Evolutionary conservation across 257 asterid genomes (phyloP).

Genomic region (Nicotiana obtusifolia): DNA sequence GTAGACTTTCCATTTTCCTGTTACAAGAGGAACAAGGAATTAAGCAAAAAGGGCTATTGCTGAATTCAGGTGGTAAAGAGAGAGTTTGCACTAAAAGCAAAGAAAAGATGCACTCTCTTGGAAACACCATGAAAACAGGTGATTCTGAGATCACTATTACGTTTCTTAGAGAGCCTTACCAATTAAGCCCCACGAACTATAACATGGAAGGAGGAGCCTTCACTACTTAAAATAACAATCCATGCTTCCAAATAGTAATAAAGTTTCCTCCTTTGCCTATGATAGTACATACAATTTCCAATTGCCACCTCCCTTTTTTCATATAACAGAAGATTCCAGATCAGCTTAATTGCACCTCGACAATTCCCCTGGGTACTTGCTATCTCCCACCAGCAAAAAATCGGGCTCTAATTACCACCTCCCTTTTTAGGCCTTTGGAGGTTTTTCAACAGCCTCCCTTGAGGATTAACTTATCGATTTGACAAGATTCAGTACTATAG

Average conservation of each 20-base stretch:
- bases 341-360: no score
- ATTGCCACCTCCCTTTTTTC: neutral
- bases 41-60: neutral
- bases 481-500: neutral
- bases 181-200: neutral
- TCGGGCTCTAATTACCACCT: neutral
- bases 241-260: neutral
- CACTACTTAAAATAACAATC: neutral
- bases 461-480: neutral
- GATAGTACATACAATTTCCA: neutral
- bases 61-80: neutral
- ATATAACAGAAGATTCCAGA: no score
- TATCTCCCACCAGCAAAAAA: no score
- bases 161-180: neutral
- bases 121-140: neutral
- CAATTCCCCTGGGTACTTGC: no score
- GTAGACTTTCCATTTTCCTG: slow-evolving; percentile 88
- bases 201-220: neutral
- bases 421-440: neutral
- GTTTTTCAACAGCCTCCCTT: neutral
- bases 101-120: neutral
- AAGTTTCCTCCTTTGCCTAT: neutral
- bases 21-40: slow-evolving; percentile 2
- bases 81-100: neutral
- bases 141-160: neutral